Percentiles rank a stretch among this genome's conserved stretches.
Conservation (phyloP, 148 eudicot species). For the Rhododendron simsii region DNA sequence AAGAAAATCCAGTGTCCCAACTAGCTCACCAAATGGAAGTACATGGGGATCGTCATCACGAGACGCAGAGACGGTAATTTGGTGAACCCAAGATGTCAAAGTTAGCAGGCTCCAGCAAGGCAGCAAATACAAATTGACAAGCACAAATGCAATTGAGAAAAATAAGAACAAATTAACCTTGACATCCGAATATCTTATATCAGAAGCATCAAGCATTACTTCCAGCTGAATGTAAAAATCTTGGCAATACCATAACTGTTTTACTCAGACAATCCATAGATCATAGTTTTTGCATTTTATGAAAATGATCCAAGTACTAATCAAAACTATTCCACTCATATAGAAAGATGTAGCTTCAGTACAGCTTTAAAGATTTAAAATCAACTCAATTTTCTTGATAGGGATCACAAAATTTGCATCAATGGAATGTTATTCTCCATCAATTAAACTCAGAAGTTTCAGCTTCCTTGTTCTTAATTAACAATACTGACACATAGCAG, state of each 20-base stretch:
- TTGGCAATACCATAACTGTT: no score
- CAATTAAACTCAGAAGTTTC: neutral
- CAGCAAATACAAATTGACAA: neutral
- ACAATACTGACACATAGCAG: neutral
- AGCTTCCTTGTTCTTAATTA: neutral
- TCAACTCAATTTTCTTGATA: neutral
- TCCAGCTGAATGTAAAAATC: neutral
- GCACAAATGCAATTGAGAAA: no score
- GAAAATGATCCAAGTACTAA: neutral
- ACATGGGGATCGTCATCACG: neutral
- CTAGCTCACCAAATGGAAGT: neutral
- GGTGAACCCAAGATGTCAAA: neutral
- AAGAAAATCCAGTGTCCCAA: neutral
- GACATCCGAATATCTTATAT: neutral
- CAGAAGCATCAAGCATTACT: neutral
- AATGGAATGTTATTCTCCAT: neutral
- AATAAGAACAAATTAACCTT: neutral
- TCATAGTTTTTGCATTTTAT: neutral
- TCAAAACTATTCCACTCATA: neutral
- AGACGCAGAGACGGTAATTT: neutral
- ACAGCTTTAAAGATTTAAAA: neutral
- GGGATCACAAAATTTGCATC: neutral
- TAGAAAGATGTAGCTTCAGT: neutral
- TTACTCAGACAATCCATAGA: neutral
- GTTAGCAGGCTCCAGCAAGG: neutral